A percentile compares a stretch with the other conserved stretches of the same genome.
Evolutionary conservation across 139 green algal species (phyloP).

Genomic region (Gonium pectorale): DNA sequence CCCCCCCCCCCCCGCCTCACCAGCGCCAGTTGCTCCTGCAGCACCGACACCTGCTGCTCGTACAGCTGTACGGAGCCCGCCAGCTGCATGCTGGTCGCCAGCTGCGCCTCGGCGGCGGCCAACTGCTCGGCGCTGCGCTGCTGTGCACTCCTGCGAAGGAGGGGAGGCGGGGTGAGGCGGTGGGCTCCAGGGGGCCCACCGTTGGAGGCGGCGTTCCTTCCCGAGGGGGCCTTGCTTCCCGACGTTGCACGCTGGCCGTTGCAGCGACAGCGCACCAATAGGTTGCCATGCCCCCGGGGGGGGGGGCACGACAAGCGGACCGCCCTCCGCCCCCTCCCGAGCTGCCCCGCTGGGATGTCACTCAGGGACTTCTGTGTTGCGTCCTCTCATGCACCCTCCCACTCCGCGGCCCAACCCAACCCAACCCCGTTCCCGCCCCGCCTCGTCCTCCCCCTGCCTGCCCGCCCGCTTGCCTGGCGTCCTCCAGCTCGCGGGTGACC

Average conservation of each 20-base stretch:
- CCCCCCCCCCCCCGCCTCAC: background rate
- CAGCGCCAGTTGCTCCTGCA: constrained; percentile 36
- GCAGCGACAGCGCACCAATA: no score
- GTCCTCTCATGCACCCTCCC: background rate
- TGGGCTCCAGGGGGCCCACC: background rate
- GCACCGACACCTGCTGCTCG: constrained; percentile 28
- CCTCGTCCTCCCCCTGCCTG: background rate
- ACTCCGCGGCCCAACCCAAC: no score
- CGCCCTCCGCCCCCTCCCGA: background rate
- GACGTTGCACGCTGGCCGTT: no score
- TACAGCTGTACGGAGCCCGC: constrained; percentile 39
- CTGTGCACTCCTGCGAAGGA: background rate
- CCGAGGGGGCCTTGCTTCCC: no score
- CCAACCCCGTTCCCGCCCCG: no score
- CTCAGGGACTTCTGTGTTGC: background rate
- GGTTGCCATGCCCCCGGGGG: no score
- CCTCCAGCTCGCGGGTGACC: constrained; percentile 8
- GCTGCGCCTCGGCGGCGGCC: constrained; percentile 12
- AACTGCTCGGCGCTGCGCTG: constrained; percentile 5
- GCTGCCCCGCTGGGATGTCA: background rate
- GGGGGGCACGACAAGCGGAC: no score
- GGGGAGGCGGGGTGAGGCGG: background rate
- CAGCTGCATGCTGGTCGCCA: constrained; percentile 38
- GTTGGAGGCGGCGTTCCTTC: background rate
- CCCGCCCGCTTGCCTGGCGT: background rate